Evolutionary conservation across 2,329 filamentous ascomycete genomes (phyloP), one percentile per base, ranked within the genome.

Genomic region (Didymella segeticola): DNA sequence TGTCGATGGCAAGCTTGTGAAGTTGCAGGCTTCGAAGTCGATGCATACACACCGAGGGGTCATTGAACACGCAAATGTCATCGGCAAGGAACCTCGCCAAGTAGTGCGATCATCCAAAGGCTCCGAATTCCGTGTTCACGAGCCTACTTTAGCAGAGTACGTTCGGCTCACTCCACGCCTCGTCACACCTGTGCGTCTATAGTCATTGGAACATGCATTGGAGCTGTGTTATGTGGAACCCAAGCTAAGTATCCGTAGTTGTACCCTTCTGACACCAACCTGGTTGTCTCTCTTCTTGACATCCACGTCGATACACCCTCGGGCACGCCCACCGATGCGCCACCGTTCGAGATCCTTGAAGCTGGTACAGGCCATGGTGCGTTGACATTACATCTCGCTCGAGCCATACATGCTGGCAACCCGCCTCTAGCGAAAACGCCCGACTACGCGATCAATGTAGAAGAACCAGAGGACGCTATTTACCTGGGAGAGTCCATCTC

Each of bases 281-380:
- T 89, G 26, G 93, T 95, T 46, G 87, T 91, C 30, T 89, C 86
- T 1, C 79, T 93, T 20, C 82, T 96, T 19, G 90, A 95, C 70
- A 80, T 95, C 37, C 87, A 93, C 69, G 83, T 86, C 25, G 76
- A 64, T 63, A 65, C 63, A 2, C 62, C 64, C 12, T 76, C 25
- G 60, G 66, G 30, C 67, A 75, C 74, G 5, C 71, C 75, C 29
- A 56, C 17, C 50, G 51, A 49, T 31, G 57, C 43, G 73, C 78
- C 66, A 8, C 83, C 81, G 0, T 72, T 93, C 11, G 89, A 93
- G 68, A 89, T 95, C 37, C 86, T 95, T 46, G 91, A 95, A 74
- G 90, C 90, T 39, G 90, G 91, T 14, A 95, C 90, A 3, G 91
- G 90, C n/a, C 89, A 93, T 79, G 91, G 90, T 53, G 87, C 88